Evolutionary conservation across 805 yeast genomes (phyloP).

Genomic region (Lipomyces chichibuensis): DNA sequence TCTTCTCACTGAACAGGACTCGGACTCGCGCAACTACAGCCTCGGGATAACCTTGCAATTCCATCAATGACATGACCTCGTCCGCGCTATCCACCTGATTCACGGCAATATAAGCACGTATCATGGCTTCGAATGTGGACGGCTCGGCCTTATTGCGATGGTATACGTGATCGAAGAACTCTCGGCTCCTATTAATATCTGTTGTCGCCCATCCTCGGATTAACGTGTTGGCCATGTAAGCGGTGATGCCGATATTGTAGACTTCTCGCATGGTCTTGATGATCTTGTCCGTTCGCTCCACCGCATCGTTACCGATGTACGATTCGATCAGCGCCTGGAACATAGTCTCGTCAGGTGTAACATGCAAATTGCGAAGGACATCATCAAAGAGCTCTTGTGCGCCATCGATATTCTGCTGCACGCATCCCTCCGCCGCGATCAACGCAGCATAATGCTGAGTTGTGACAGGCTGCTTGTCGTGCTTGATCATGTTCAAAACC

Average conservation of each 20-base stretch:
- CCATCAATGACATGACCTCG: slow-evolving; percentile 38
- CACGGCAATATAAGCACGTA: slow-evolving; percentile 41
- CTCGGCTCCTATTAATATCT: slow-evolving; percentile 39
- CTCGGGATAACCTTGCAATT: slow-evolving; percentile 38
- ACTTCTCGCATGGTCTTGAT: slow-evolving; percentile 34
- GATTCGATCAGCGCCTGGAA: slow-evolving; percentile 49
- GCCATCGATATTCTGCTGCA: slow-evolving; percentile 41
- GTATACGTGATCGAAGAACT: slow-evolving; percentile 40
- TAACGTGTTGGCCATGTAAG: slow-evolving; percentile 44
- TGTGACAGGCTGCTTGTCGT: slow-evolving; percentile 40
- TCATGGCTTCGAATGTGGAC: slow-evolving; percentile 45
- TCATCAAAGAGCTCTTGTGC: slow-evolving; percentile 45
- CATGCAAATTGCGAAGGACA: slow-evolving; percentile 40
- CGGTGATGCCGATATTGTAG: slow-evolving; percentile 41
- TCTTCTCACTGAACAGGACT: slow-evolving; percentile 3
- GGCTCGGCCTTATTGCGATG: slow-evolving; percentile 40
- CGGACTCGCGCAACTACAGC: slow-evolving; percentile 42
- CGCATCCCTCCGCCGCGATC: slow-evolving; percentile 47
- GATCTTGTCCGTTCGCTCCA: slow-evolving; percentile 39
- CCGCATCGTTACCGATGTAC: slow-evolving; percentile 44
- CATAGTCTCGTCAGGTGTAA: slow-evolving; percentile 46
- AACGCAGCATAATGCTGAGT: slow-evolving; percentile 47
- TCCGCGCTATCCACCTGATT: slow-evolving; percentile 37
- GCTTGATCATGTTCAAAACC: slow-evolving; percentile 43
- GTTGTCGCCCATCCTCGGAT: slow-evolving; percentile 45